These are phyloP conservation scores for Anthracocystis panici-leucophaei DNA, from an alignment of 1,284 basidiomycete genomes.

Conservation along the genomic window DNA sequence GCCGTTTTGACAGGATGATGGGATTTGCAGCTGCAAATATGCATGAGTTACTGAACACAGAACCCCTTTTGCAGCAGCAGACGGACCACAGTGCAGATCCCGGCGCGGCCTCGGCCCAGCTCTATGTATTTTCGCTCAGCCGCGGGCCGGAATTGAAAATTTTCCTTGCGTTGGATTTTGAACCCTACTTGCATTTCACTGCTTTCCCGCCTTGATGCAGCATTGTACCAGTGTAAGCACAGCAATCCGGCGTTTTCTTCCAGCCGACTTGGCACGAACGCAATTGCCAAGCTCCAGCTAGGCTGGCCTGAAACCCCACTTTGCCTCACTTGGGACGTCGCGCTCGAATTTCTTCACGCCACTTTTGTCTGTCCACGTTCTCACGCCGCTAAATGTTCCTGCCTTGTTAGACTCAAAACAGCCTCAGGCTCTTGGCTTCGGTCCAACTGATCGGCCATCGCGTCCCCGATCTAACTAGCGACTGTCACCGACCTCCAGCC, in stretches of 20 bases:
- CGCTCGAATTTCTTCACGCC: not conserved
- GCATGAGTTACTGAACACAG: not conserved
- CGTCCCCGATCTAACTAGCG: no score
- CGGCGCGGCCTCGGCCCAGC: no score
- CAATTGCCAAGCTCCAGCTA: conserved; percentile 25
- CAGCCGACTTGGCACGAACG: conserved; percentile 45
- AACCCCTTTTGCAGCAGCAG: no score
- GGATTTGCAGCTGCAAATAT: not conserved
- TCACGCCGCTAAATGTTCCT: not conserved
- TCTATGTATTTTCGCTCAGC: not conserved
- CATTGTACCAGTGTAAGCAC: not conserved
- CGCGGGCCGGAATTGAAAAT: no score
- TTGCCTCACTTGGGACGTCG: conserved; percentile 16
- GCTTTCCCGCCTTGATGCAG: not conserved
- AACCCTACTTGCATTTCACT: conserved; percentile 36
- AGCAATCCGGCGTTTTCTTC: conserved; percentile 16
- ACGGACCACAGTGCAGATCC: no score
- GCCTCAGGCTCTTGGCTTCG: not conserved
- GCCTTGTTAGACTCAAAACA: not conserved
- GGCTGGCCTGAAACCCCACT: conserved; percentile 13
- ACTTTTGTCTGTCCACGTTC: conserved; percentile 24
- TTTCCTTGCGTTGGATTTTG: conserved; percentile 1
- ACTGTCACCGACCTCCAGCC: no score
- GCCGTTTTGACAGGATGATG: no score
- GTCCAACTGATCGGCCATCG: no score